These are phyloP conservation scores for Trypanosoma melophagium DNA, from an alignment of 208 protist species.

Conservation along the genomic window DNA sequence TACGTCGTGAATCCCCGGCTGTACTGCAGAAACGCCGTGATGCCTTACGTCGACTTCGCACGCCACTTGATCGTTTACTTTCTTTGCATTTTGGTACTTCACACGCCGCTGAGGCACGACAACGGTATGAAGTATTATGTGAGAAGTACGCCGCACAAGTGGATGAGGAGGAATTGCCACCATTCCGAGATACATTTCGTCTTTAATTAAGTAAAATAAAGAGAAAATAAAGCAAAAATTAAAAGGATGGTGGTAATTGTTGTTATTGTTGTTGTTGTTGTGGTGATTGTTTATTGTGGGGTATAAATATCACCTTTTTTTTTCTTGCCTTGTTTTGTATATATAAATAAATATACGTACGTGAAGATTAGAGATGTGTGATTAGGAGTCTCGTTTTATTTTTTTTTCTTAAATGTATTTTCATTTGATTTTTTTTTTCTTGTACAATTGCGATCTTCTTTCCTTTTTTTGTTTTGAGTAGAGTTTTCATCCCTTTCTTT, in stretches of 20 bases:
- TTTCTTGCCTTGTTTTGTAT: too few species aligned
- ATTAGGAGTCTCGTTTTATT: conserved; percentile 2
- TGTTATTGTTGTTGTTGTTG: too few species aligned
- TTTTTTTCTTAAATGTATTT: conserved; percentile 9
- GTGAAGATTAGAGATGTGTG: background rate
- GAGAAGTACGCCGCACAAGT: conserved; percentile 46
- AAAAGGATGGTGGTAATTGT: too few species aligned
- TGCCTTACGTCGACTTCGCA: conserved; percentile 35
- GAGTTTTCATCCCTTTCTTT: too few species aligned
- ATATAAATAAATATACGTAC: too few species aligned
- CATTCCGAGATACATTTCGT: conserved; percentile 25
- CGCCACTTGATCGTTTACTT: conserved; percentile 56
- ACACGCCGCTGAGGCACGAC: conserved; percentile 42
- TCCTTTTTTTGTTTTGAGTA: too few species aligned
- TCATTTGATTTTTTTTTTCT: conserved; percentile 4
- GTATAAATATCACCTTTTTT: too few species aligned
- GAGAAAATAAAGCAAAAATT: too few species aligned
- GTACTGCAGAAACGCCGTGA: conserved; percentile 56
- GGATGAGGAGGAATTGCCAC: conserved; percentile 30
- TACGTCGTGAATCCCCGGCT: conserved; percentile 21
- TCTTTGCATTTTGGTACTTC: conserved; percentile 57
- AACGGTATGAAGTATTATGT: conserved; percentile 49
- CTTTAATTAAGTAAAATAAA: conserved; percentile 18
- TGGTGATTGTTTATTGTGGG: too few species aligned
- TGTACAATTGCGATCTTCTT: background rate